Conservation (phyloP, 1,284 basidiomycete genomes). For the Ceratobasidium theobromae region DNA sequence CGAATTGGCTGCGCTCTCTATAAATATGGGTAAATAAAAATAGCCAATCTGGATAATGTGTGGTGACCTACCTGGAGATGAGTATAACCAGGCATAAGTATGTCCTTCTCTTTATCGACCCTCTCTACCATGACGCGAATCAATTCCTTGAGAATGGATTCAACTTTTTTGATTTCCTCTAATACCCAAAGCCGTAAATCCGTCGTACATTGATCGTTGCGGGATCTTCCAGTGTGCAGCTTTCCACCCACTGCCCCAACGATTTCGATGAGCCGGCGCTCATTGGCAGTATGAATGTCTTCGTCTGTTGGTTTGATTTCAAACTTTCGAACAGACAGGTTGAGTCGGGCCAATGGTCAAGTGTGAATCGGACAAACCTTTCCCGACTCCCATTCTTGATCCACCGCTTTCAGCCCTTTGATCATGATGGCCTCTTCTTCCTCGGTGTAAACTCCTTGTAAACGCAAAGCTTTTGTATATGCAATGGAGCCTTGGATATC, state of each 20-base stretch:
- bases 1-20: constrained; percentile 96
- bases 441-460: constrained; percentile 75
- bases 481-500: constrained; percentile 95
- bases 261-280: constrained; percentile 89
- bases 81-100: constrained; percentile 93
- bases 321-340: constrained; percentile 58
- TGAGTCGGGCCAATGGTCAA: constrained; percentile 16
- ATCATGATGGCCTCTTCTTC: constrained; percentile 76
- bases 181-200: constrained; percentile 97
- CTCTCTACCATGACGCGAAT: constrained; percentile 87
- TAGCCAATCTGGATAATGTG: background rate
- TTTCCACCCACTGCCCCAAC: constrained; percentile 91
- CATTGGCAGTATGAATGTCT: constrained; percentile 99
- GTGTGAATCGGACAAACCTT: constrained; percentile 48
- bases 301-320: constrained; percentile 80
- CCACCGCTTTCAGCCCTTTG: constrained; percentile 76
- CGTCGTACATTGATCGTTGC: constrained; percentile 98
- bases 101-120: constrained; percentile 88
- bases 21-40: constrained; percentile 8
- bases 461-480: constrained; percentile 84
- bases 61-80: constrained; percentile 77
- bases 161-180: constrained; percentile 72
- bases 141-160: constrained; percentile 73
- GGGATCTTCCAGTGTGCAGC: constrained; percentile 91
- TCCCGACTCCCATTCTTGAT: constrained; percentile 80